These are phyloP conservation scores for Boletus reticulatus DNA, from an alignment of 768 basidiomycete genomes.

Conservation along the genomic window DNA sequence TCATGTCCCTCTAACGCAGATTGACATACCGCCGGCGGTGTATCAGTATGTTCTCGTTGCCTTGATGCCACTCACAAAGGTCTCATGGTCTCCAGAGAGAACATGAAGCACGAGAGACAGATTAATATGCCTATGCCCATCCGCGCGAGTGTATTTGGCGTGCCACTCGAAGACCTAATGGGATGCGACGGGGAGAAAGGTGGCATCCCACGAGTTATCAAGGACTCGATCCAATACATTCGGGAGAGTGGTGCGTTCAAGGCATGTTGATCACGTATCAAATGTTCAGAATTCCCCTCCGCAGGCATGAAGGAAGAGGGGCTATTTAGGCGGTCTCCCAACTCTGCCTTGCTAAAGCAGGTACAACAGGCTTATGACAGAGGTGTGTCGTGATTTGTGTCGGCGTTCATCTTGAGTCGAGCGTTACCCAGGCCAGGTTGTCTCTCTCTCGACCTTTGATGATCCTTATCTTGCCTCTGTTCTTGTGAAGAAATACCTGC, in stretches of 20 bases:
- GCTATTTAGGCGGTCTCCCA: conserved; percentile 80
- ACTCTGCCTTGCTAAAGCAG: conserved; percentile 63
- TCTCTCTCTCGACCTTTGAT: conserved; percentile 70
- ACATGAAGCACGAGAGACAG: conserved; percentile 67
- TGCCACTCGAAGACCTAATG: conserved; percentile 81
- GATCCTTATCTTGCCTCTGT: conserved; percentile 85
- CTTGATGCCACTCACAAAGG: background rate
- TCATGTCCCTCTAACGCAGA: conserved; percentile 81
- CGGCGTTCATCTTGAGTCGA: background rate
- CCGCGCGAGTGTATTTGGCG: conserved; percentile 70
- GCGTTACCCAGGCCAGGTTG: conserved; percentile 58
- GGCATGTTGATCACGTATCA: background rate
- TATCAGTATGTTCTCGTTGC: conserved; percentile 60
- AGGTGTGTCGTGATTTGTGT: conserved; percentile 38
- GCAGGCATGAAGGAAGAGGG: conserved; percentile 69
- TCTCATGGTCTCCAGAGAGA: conserved; percentile 53
- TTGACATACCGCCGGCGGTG: conserved; percentile 79
- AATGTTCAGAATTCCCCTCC: background rate
- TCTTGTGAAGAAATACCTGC: conserved; percentile 80
- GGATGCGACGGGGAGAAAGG: conserved; percentile 81
- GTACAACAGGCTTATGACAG: conserved; percentile 85
- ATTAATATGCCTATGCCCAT: conserved; percentile 64
- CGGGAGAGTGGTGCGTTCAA: conserved; percentile 47
- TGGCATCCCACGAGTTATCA: conserved; percentile 76
- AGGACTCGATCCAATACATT: conserved; percentile 70